These are phyloP conservation scores for Eimeria praecox DNA, from an alignment of 169 alveolate species.

Conservation along the genomic window DNA sequence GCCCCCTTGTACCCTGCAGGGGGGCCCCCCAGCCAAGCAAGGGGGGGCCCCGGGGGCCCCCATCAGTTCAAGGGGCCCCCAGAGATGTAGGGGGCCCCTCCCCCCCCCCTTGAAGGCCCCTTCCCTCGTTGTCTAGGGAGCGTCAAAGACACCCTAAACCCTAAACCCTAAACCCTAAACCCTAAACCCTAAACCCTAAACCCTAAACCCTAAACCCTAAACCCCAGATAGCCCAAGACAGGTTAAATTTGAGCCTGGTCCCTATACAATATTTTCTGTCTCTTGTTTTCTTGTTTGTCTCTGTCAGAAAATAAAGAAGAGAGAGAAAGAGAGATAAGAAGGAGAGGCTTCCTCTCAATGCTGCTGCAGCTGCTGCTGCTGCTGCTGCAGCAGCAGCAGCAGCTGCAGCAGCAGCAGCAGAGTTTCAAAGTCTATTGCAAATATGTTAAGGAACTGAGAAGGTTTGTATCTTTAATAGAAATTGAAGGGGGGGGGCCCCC, in stretches of 20 bases:
- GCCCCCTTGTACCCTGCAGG: too few species aligned
- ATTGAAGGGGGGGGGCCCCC: constrained; percentile 14
- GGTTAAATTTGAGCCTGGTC: too few species aligned
- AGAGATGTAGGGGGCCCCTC: background rate
- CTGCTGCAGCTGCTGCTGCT: background rate
- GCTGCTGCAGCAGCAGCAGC: background rate
- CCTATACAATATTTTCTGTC: too few species aligned
- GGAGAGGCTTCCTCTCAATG: too few species aligned
- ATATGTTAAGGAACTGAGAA: too few species aligned
- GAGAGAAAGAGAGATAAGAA: background rate
- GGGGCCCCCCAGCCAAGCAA: background rate
- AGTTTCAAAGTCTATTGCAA: too few species aligned
- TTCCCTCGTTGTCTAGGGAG: background rate
- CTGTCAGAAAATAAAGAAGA: background rate
- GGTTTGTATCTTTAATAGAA: too few species aligned
- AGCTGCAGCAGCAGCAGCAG: background rate
- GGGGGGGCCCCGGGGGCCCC: constrained; percentile 8
- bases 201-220: too few species aligned
- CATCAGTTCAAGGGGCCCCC: too few species aligned
- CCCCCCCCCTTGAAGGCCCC: background rate
- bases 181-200: background rate
- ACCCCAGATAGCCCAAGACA: too few species aligned
- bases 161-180: background rate
- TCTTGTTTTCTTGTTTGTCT: background rate
- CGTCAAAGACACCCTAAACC: background rate